Base-by-base conservation (phyloP, 768 basidiomycete species). In the Trichaptum fuscoviolaceum region DNA sequence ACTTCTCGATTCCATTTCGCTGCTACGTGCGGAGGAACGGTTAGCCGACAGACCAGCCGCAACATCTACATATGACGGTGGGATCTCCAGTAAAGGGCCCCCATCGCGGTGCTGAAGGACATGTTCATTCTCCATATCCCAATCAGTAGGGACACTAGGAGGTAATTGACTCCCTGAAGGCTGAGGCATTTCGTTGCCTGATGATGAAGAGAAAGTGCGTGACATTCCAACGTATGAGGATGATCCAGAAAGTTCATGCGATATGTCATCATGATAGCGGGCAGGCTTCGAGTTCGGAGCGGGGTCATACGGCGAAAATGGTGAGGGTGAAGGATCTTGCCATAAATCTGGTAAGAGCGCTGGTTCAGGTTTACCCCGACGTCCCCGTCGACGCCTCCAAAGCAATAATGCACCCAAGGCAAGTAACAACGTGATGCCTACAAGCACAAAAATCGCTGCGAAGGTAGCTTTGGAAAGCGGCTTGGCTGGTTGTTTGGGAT, bases 21-120 rank as follows among this genome's bases (percentile, higher is more conserved):
- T 30, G 8, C 30, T 30, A 8, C 8, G 8, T 30, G 30, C 30
- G 4, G 30, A 2, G 2, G 2, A 2, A 8, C 30, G 30, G 30
- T 30, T 30, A 30, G 8, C 30, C 30, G 30, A 30, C 30, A 8
- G 30, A 30, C 30, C 30, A 30, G 30, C 2, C 30, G 42, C 42
- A 20, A 12, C 42, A 52, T 79, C 76, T 17, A 70, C 68, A 65
- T 81, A 80, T 4, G 80, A 79, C 30, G 80, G 80, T 17, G 80
- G 80, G 0, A 79, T 72, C 66, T 80, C 79, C 30, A 75, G 77
- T 24, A 80, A 76, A n/a, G 75, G 66, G 15, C 76, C 79, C 30
- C 75, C 77, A 64, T 81, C 80, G 30, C 73, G 70, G 69, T 81
- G 80, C 67, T 80, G 79, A 25, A 80, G 74, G 57, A 80, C 73